phyloP scores from a whole-genome alignment of 768 basidiomycete genomes.

The Psilocybe azurescens region DNA sequence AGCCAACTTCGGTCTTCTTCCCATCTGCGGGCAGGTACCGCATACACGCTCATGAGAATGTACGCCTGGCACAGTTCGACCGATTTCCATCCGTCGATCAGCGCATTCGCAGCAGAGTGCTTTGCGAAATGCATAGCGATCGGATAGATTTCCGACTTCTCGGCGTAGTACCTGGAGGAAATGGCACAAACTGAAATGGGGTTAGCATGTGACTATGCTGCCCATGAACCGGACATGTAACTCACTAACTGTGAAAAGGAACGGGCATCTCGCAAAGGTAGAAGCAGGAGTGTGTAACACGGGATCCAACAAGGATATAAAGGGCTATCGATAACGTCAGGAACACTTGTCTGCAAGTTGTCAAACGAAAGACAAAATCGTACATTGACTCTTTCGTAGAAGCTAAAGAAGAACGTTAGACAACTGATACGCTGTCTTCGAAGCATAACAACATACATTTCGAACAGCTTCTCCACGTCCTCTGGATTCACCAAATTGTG shows the following conservation, averaged over 20 bases:
- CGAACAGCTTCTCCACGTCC: conserved; percentile 84
- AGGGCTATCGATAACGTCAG: conserved; percentile 46
- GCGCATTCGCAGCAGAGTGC: conserved; percentile 78
- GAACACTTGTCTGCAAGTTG: background rate
- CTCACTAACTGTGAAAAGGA: conserved; percentile 87
- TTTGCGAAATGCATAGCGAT: conserved; percentile 92
- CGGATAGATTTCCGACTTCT: conserved; percentile 84
- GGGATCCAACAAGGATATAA: conserved; percentile 80
- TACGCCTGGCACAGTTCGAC: conserved; percentile 93
- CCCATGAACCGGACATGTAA: conserved; percentile 18
- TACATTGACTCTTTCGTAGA: conserved; percentile 74
- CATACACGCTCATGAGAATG: conserved; percentile 83
- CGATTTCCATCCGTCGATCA: conserved; percentile 84
- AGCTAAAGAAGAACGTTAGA: conserved; percentile 44
- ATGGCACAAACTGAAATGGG: conserved; percentile 74
- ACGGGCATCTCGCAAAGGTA: conserved; percentile 85
- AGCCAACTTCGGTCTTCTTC: conserved; percentile 93
- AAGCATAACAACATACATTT: conserved; percentile 60
- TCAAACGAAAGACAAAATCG: conserved; percentile 24
- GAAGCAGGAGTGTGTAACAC: conserved; percentile 80
- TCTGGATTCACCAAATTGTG: conserved; percentile 79
- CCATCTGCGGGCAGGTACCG: conserved; percentile 82
- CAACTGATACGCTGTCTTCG: background rate
- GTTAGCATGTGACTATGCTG: conserved; percentile 5
- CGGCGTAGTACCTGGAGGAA: conserved; percentile 78